phyloP scores from a whole-genome alignment of 2,329 filamentous ascomycete genomes.

The Aspergillus ochraceus region DNA sequence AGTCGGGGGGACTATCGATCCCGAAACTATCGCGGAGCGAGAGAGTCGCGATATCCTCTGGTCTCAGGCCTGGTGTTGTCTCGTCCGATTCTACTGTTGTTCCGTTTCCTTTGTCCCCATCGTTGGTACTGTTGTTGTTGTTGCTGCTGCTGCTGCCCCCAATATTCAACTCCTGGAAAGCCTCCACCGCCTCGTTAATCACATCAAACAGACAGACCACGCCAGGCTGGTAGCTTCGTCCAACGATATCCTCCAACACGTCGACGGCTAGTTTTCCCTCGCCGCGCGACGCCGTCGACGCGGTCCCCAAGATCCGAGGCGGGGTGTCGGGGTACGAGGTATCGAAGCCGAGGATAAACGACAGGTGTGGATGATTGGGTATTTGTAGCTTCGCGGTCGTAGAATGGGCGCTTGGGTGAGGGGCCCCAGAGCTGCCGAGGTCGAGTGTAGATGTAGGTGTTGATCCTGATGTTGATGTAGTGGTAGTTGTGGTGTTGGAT shows the following conservation, averaged over 20 bases:
- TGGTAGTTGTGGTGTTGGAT: slow-evolving; percentile 15
- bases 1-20: slow-evolving; percentile 53
- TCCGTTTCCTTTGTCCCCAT: slow-evolving; percentile 15
- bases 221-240: slow-evolving; percentile 68
- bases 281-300: slow-evolving; percentile 72
- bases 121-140: slow-evolving; percentile 23
- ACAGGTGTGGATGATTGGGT: slow-evolving; percentile 55
- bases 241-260: slow-evolving; percentile 66
- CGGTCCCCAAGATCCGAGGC: slow-evolving; percentile 73
- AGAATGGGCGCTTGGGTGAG: slow-evolving; percentile 24
- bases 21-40: slow-evolving; percentile 30
- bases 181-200: slow-evolving; percentile 64
- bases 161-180: slow-evolving; percentile 57
- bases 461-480: slow-evolving; percentile 20
- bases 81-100: slow-evolving; percentile 6
- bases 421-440: slow-evolving; percentile 22
- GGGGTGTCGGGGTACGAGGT: slow-evolving; percentile 70
- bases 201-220: slow-evolving; percentile 87
- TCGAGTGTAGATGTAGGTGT: slow-evolving; percentile 29
- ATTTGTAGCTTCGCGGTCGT: slow-evolving; percentile 63
- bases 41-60: slow-evolving; percentile 26
- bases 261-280: slow-evolving; percentile 71
- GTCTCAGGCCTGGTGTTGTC: slow-evolving; percentile 7
- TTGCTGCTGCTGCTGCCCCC: slow-evolving; percentile 14
- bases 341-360: slow-evolving; percentile 65